phyloP scores from a whole-genome alignment of 202 grass and related monocot genomes.

The Dendrocalamus latiflorus region DNA sequence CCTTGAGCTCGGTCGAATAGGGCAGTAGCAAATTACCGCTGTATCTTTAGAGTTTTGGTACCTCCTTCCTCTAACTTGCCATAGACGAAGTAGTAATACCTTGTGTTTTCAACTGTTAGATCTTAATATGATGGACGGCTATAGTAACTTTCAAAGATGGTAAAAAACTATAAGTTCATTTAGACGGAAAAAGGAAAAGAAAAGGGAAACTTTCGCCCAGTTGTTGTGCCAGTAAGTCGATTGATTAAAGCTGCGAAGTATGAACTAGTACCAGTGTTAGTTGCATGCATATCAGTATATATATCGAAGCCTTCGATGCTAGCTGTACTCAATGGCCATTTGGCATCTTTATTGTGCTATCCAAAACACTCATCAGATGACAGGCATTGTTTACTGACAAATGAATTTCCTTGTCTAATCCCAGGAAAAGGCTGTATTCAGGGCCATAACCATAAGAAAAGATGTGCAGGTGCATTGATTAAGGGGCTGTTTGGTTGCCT shows the following conservation, averaged over 20 bases:
- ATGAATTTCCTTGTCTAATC: conserved; percentile 33
- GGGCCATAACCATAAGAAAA: conserved; percentile 29
- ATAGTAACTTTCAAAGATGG: too few species aligned
- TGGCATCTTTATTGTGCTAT: background rate
- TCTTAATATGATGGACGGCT: too few species aligned
- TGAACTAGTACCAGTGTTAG: background rate
- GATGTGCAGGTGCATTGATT: conserved; percentile 28
- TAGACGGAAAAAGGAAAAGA: background rate
- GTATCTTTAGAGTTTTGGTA: too few species aligned
- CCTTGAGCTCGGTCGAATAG: too few species aligned
- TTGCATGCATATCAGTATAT: background rate
- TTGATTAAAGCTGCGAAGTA: conserved; percentile 15
- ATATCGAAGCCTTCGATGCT: conserved; percentile 25
- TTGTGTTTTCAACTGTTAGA: too few species aligned
- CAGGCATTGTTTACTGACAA: conserved; percentile 21
- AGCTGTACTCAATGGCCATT: conserved; percentile 29
- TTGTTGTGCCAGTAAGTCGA: background rate
- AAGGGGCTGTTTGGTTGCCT: too few species aligned
- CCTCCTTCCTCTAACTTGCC: too few species aligned
- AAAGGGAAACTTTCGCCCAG: background rate
- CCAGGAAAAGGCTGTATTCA: conserved; percentile 31
- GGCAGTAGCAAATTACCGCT: too few species aligned
- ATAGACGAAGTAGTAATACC: too few species aligned
- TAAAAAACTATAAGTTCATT: background rate
- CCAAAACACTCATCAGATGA: conserved; percentile 31